Conservation (phyloP, 495 filamentous ascomycete genomes). For the Astrocystis sublimbata region DNA sequence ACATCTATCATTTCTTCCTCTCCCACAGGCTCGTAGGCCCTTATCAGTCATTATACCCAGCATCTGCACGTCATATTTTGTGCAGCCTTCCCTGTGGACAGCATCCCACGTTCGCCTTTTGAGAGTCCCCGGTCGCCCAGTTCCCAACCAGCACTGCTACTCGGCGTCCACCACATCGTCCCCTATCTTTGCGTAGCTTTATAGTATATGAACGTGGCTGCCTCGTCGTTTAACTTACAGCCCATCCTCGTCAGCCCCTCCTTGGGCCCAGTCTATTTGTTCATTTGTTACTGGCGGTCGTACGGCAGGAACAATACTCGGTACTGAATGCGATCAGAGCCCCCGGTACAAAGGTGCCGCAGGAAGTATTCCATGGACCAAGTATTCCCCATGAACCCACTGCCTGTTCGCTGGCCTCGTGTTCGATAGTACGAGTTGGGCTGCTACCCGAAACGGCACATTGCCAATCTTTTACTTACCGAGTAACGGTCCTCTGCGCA, state of each 20-base stretch:
- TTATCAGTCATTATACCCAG: constrained; percentile 11
- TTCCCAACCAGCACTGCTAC: not conserved
- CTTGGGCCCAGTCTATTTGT: not conserved
- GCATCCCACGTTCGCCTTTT: constrained; percentile 6
- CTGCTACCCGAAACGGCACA: constrained; percentile 13
- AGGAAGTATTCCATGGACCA: constrained; percentile 33
- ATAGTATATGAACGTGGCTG: constrained; percentile 13
- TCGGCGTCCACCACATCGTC: constrained; percentile 1
- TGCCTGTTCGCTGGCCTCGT: constrained; percentile 27
- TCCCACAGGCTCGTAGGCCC: not conserved
- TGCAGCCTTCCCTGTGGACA: constrained; percentile 4
- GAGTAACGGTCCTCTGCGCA: not conserved
- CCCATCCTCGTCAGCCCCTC: not conserved
- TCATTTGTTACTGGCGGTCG: constrained; percentile 7
- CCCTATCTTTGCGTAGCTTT: constrained; percentile 8
- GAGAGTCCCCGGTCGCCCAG: constrained; percentile 12
- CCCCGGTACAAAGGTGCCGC: constrained; percentile 21
- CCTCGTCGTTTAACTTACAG: not conserved
- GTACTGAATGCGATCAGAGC: constrained; percentile 9
- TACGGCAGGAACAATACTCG: constrained; percentile 12
- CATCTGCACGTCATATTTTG: constrained; percentile 15
- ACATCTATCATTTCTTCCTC: constrained; percentile 1
- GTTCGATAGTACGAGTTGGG: constrained; percentile 31
- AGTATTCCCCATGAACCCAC: constrained; percentile 26
- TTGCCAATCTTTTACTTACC: not conserved